Percentiles rank a stretch among this genome's conserved stretches.
These are phyloP conservation scores for Elongisporangium senticosum DNA, from an alignment of 352 stramenopile species.

Conservation along the genomic window DNA sequence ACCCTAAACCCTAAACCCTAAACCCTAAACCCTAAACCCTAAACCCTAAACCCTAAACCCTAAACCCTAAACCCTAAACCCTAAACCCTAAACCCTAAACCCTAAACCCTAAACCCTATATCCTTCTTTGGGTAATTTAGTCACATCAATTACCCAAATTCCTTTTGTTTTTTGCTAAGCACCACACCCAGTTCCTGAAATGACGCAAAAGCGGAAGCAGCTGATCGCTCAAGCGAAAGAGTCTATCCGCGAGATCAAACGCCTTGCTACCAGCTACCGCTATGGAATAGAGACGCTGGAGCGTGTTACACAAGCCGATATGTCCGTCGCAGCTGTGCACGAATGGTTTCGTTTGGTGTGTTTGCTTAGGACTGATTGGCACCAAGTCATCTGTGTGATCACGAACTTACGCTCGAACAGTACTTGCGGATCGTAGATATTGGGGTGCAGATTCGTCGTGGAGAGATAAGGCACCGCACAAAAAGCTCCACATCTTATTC, in stretches of 20 bases:
- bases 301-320: slow-evolving; percentile 16
- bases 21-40: no score
- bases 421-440: slow-evolving; percentile 68
- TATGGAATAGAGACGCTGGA: slow-evolving; percentile 46
- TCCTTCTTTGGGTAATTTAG: no score
- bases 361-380: not conserved
- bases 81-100: no score
- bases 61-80: no score
- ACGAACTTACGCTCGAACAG: slow-evolving; percentile 10
- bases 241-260: slow-evolving; percentile 46
- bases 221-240: slow-evolving; percentile 40
- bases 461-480: slow-evolving; percentile 59
- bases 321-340: slow-evolving; percentile 29
- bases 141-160: not conserved
- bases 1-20: no score
- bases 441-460: slow-evolving; percentile 62
- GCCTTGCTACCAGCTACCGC: slow-evolving; percentile 23
- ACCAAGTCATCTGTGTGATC: not conserved
- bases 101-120: no score
- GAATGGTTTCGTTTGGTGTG: slow-evolving; percentile 66
- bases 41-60: no score
- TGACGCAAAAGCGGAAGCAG: slow-evolving; percentile 16
- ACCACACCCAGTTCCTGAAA: not conserved
- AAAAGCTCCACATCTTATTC: slow-evolving; percentile 19
- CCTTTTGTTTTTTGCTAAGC: not conserved